Evolutionary conservation across 2,329 filamentous ascomycete genomes (phyloP).

Genomic region (Coniochaeta sp.): DNA sequence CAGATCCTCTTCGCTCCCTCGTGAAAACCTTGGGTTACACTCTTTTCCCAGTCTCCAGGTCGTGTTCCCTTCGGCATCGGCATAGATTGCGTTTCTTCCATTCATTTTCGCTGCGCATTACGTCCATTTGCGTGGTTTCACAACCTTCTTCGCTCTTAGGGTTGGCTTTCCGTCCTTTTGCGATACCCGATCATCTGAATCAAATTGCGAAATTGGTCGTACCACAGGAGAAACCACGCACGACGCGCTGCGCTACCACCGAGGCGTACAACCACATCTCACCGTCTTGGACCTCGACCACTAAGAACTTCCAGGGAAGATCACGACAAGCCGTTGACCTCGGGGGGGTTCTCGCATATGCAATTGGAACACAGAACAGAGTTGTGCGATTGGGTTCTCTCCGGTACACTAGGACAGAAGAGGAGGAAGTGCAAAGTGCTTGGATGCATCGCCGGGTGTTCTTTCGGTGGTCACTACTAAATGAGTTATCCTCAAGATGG

Average conservation of each 20-base stretch:
- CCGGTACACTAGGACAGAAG: constrained; percentile 4
- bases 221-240: constrained; percentile 1
- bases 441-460: constrained; percentile 16
- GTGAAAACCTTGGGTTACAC: neutral
- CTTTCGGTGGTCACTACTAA: constrained; percentile 25
- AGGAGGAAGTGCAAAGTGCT: constrained; percentile 14
- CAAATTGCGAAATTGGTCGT: constrained; percentile 4
- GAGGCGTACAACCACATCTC: neutral
- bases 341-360: constrained; percentile 15
- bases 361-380: constrained; percentile 9
- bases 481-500: constrained; percentile 53
- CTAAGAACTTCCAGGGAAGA: neutral
- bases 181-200: constrained; percentile 8
- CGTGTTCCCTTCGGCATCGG: constrained; percentile 10
- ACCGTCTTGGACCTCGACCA: neutral
- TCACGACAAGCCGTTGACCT: neutral
- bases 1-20: neutral
- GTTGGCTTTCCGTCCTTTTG: constrained; percentile 11
- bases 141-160: constrained; percentile 13
- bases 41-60: constrained; percentile 4
- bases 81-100: constrained; percentile 17
- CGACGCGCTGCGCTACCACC: neutral
- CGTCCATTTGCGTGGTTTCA: constrained; percentile 18
- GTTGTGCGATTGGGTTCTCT: neutral
- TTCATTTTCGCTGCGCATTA: constrained; percentile 18